Conservation (phyloP, 257 asterid genomes). For the Solanum piurae region DNA sequence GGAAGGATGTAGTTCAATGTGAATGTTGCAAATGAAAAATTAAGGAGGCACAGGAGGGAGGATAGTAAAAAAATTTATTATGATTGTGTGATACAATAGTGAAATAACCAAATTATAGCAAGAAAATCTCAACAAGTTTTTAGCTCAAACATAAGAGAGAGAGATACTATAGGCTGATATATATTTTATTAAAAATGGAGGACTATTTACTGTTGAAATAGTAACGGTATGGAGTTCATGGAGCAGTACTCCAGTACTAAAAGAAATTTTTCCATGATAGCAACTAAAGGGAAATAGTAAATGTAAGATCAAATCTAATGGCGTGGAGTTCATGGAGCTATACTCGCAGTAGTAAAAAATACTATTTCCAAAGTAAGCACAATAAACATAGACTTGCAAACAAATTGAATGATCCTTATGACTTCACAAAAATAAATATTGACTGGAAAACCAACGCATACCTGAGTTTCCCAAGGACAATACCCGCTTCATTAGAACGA, state of each 20-base stretch:
- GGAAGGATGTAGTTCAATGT: neutral
- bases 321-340: neutral
- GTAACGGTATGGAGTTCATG: neutral
- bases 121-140: neutral
- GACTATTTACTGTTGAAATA: neutral
- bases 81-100: neutral
- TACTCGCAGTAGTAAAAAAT: neutral
- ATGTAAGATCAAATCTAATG: neutral
- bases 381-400: neutral
- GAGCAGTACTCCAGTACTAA: neutral
- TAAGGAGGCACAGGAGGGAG: neutral
- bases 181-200: neutral
- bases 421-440: neutral
- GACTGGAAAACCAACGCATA: slow-evolving; percentile 12
- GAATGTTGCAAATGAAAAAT: neutral
- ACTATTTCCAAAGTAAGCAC: neutral
- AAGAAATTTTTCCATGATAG: neutral
- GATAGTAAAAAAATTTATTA: neutral
- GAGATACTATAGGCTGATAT: neutral
- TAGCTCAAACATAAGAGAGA: neutral
- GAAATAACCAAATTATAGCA: neutral
- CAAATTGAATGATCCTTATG: neutral
- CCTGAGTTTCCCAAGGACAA: slow-evolving; percentile 97
- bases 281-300: neutral
- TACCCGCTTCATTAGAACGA: slow-evolving; percentile 81